A percentile compares a stretch with the other conserved stretches of the same genome.
These are phyloP conservation scores for Xylaria bambusicola DNA, from an alignment of 495 filamentous ascomycete genomes.

Conservation along the genomic window DNA sequence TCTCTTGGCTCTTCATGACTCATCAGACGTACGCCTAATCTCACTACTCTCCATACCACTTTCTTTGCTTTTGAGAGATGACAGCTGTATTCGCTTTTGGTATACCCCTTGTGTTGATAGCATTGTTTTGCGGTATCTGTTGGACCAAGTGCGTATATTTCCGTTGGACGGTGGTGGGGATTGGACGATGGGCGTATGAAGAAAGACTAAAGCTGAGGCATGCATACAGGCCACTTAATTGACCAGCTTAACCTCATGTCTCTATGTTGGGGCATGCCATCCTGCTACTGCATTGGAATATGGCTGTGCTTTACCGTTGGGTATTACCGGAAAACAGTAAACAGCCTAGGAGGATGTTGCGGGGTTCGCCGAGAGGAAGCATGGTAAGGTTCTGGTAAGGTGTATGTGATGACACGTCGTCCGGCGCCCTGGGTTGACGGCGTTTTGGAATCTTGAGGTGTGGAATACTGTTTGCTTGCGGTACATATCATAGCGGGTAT, in stretches of 20 bases:
- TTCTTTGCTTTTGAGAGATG: constrained; percentile 4
- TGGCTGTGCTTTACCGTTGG: constrained; percentile 10
- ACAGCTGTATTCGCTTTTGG: constrained; percentile 9
- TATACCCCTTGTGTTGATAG: constrained; percentile 10
- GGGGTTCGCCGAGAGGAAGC: background rate
- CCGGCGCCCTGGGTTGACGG: constrained; percentile 11
- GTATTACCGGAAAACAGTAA: constrained; percentile 5
- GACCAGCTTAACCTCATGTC: background rate
- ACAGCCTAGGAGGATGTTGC: background rate
- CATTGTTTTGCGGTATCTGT: background rate
- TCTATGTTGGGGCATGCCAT: background rate
- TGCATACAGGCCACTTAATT: background rate
- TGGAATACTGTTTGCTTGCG: constrained; percentile 6
- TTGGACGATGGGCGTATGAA: background rate
- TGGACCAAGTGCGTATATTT: background rate
- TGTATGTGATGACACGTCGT: constrained; percentile 12
- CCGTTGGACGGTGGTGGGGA: background rate
- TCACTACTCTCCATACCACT: background rate
- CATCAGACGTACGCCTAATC: background rate
- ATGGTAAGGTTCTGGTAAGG: constrained; percentile 8
- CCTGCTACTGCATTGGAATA: constrained; percentile 6
- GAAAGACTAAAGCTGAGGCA: constrained; percentile 3
- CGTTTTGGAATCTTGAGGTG: constrained; percentile 7
- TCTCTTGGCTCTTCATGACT: background rate
- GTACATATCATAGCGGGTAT: constrained; percentile 19